A percentile compares a stretch with the other conserved stretches of the same genome.
phyloP scores from a whole-genome alignment of 148 eudicot species.

The Rhododendron simsii region DNA sequence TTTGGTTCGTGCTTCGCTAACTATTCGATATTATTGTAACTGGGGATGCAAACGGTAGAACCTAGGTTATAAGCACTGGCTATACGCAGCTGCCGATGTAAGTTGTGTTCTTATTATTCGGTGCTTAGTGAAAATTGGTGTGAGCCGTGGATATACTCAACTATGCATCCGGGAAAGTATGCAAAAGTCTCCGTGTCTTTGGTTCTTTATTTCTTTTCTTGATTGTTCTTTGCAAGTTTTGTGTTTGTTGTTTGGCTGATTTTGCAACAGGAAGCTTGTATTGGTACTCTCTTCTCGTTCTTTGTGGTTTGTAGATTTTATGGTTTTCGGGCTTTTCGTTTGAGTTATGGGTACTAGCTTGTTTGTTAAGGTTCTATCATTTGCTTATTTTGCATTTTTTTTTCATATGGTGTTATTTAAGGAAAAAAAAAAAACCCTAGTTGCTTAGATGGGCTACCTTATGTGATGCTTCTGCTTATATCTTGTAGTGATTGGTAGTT shows the following conservation, averaged over 20 bases:
- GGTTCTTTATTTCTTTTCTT: not conserved
- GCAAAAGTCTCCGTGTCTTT: not conserved
- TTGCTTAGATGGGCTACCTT: not conserved
- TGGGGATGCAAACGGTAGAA: not conserved
- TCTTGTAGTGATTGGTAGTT: not conserved
- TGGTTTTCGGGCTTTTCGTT: no score
- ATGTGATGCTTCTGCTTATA: not conserved
- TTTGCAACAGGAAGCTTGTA: not conserved
- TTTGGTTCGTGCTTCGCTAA: not conserved
- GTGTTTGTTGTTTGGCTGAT: not conserved
- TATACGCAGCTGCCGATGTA: no score
- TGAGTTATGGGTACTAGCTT: not conserved
- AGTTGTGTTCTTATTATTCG: no score
- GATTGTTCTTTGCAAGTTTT: not conserved
- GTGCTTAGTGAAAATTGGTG: not conserved
- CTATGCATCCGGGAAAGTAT: not conserved
- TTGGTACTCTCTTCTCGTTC: not conserved
- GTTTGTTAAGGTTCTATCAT: not conserved
- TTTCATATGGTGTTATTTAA: not conserved
- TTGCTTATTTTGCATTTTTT: not conserved
- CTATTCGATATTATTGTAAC: no score
- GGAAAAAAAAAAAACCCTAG: not conserved
- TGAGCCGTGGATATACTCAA: not conserved
- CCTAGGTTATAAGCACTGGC: not conserved
- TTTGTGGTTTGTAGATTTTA: not conserved